Conservation (phyloP, 2,329 filamentous ascomycete species). For the Alternaria ventricosa region DNA sequence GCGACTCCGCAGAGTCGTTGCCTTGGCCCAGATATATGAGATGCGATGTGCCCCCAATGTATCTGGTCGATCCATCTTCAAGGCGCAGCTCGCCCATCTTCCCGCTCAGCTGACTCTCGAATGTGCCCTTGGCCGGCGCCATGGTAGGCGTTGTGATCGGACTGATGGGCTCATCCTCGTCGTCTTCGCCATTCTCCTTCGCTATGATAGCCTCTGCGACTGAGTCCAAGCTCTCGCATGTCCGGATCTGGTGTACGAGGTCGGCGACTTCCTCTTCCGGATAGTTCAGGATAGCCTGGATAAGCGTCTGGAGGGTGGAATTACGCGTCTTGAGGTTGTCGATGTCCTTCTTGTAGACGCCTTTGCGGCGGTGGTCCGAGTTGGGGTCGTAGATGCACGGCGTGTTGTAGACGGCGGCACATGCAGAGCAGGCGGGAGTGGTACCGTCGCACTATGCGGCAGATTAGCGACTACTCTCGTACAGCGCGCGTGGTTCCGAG, state of each 20-base stretch:
- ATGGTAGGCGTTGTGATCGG: slow-evolving; percentile 44
- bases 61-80: slow-evolving; percentile 85
- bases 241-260: slow-evolving; percentile 85
- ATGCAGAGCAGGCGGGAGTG: slow-evolving; percentile 68
- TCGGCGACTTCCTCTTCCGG: slow-evolving; percentile 83
- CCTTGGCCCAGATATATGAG: slow-evolving; percentile 72
- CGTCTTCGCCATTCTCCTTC: slow-evolving; percentile 56
- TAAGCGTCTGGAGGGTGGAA: slow-evolving; percentile 87
- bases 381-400: slow-evolving; percentile 95
- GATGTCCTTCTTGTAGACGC: slow-evolving; percentile 93
- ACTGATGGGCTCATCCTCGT: slow-evolving; percentile 50
- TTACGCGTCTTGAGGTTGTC: slow-evolving; percentile 86
- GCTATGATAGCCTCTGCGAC: slow-evolving; percentile 66
- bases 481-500: slow-evolving; percentile 8
- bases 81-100: slow-evolving; percentile 92
- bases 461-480: slow-evolving; percentile 15
- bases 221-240: slow-evolving; percentile 76
- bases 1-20: slow-evolving; percentile 39
- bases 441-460: slow-evolving; percentile 73
- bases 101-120: slow-evolving; percentile 83
- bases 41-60: slow-evolving; percentile 93
- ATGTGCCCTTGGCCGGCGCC: slow-evolving; percentile 45
- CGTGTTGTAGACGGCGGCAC: slow-evolving; percentile 88
- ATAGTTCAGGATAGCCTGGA: slow-evolving; percentile 91
- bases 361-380: slow-evolving; percentile 94